A percentile compares a stretch with the other conserved stretches of the same genome.
These are phyloP conservation scores for Abelmoschus esculentus DNA, from an alignment of 345 rosid genomes.

Conservation along the genomic window DNA sequence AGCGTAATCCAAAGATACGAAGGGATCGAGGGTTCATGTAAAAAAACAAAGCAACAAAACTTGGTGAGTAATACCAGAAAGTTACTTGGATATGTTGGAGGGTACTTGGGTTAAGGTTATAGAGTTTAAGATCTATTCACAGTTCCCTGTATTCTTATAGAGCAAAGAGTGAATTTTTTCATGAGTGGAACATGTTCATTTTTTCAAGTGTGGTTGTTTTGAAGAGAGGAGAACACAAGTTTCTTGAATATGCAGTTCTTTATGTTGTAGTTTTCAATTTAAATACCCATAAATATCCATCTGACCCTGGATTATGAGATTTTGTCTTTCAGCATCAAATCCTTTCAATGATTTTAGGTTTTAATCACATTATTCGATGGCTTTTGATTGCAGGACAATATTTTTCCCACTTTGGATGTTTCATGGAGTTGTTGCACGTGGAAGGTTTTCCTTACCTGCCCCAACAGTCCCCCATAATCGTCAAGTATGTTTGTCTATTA, in stretches of 20 bases:
- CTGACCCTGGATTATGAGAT: background rate
- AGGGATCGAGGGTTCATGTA: background rate
- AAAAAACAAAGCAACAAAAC: background rate
- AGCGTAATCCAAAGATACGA: too few species aligned
- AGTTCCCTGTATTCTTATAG: background rate
- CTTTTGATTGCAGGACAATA: conserved; percentile 48
- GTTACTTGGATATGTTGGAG: background rate
- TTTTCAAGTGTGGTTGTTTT: background rate
- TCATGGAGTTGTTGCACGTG: conserved; percentile 90
- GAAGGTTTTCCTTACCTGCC: conserved; percentile 96
- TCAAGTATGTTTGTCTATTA: conserved; percentile 43
- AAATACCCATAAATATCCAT: background rate
- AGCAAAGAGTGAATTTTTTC: background rate
- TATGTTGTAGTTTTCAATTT: background rate
- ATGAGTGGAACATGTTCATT: background rate
- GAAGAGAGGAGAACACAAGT: background rate
- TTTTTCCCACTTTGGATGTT: conserved; percentile 87
- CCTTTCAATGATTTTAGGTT: background rate
- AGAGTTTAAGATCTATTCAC: background rate
- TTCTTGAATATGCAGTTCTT: background rate
- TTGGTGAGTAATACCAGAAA: background rate
- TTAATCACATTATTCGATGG: conserved; percentile 5
- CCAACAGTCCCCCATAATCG: conserved; percentile 88
- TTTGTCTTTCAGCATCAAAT: background rate
- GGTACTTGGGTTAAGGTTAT: background rate